phyloP scores from a whole-genome alignment of 768 basidiomycete species.

The Phanerodontia chrysosporium region DNA sequence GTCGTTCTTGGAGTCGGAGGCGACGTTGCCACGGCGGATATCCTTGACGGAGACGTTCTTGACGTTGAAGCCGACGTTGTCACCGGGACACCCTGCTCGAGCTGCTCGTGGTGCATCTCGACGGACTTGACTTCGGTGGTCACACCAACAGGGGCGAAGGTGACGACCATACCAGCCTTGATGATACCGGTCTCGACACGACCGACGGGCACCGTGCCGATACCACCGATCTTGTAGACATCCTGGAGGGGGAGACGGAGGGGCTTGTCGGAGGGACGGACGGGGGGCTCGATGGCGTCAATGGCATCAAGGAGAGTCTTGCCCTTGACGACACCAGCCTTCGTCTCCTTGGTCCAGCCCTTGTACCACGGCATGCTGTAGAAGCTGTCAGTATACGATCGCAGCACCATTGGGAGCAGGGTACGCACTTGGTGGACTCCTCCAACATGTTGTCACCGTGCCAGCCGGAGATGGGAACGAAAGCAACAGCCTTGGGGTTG shows the following conservation, averaged over 20 bases:
- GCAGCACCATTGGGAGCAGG: neutral
- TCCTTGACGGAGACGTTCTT: slow-evolving; percentile 99
- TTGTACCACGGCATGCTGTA: slow-evolving; percentile 98
- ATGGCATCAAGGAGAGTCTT: slow-evolving; percentile 99
- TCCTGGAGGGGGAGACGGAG: slow-evolving; percentile 99
- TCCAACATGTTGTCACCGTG: slow-evolving; percentile 99
- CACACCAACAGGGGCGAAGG: slow-evolving; percentile 94
- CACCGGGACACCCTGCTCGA: slow-evolving; percentile 90
- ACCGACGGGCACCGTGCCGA: slow-evolving; percentile 99
- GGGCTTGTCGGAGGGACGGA: slow-evolving; percentile 97
- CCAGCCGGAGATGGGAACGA: slow-evolving; percentile 99
- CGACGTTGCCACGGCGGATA: slow-evolving; percentile 99
- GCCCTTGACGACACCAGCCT: slow-evolving; percentile 90
- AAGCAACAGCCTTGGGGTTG: slow-evolving; percentile 97
- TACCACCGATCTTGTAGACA: slow-evolving; percentile 99
- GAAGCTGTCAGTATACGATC: slow-evolving; percentile 7
- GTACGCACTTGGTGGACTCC: slow-evolving; percentile 84
- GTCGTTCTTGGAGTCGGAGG: slow-evolving; percentile 99
- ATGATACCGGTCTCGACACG: slow-evolving; percentile 99
- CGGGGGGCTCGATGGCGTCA: slow-evolving; percentile 97
- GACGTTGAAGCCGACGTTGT: slow-evolving; percentile 99
- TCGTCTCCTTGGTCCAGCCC: slow-evolving; percentile 98
- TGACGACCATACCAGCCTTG: slow-evolving; percentile 99
- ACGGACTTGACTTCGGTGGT: slow-evolving; percentile 99
- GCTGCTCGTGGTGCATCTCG: slow-evolving; percentile 99